phyloP scores from a whole-genome alignment of 306 rosid genomes.

The Mucuna pruriens region DNA sequence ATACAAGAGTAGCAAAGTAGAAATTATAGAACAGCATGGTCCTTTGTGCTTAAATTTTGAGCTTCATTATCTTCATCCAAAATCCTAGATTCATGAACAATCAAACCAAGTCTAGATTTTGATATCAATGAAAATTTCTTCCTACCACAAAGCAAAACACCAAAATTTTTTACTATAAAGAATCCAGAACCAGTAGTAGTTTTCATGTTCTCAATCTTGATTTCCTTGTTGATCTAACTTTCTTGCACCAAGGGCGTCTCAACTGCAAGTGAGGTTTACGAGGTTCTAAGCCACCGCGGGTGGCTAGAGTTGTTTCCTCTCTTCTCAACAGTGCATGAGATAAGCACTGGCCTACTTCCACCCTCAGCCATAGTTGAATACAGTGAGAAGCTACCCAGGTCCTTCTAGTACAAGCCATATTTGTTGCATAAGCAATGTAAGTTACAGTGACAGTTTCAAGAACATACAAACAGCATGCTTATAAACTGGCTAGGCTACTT shows the following conservation, averaged over 20 bases:
- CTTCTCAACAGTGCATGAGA: slow-evolving; percentile 87
- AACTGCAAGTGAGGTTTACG: slow-evolving; percentile 86
- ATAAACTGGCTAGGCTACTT: neutral
- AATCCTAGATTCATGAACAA: neutral
- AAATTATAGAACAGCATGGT: neutral
- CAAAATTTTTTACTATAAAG: neutral
- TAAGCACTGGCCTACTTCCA: slow-evolving; percentile 79
- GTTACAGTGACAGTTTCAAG: slow-evolving; percentile 25
- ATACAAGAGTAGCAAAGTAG: neutral
- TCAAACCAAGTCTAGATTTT: neutral
- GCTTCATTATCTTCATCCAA: neutral
- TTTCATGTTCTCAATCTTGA: slow-evolving; percentile 21
- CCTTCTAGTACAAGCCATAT: slow-evolving; percentile 40
- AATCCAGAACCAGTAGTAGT: neutral
- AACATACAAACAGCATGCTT: neutral
- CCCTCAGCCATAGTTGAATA: slow-evolving; percentile 93
- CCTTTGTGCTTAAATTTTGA: neutral
- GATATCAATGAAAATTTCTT: neutral
- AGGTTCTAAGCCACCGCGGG: slow-evolving; percentile 88
- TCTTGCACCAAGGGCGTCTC: slow-evolving; percentile 76
- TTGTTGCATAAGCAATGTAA: neutral
- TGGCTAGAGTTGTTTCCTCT: slow-evolving; percentile 93
- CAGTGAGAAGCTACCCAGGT: slow-evolving; percentile 66
- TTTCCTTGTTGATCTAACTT: slow-evolving; percentile 22
- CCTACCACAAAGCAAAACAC: neutral